These are phyloP conservation scores for Meredithiella fracta DNA, from an alignment of 2,329 filamentous ascomycete genomes.

Conservation along the genomic window DNA sequence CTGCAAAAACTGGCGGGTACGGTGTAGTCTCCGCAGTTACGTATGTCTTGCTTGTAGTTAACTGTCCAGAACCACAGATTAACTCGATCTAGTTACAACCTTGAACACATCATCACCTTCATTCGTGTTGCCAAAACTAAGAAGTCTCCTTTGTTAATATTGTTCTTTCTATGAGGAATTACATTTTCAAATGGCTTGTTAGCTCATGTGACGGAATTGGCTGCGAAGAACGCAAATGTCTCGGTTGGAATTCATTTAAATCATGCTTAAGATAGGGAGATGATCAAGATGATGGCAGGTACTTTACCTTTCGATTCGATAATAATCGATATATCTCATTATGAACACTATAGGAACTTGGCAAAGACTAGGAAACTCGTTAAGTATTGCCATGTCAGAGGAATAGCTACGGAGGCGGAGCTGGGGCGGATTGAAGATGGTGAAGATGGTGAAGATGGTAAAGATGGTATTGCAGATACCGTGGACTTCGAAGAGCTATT, in stretches of 20 bases:
- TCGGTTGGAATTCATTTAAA: slow-evolving; percentile 49
- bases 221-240: slow-evolving; percentile 37
- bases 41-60: neutral
- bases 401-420: slow-evolving; percentile 53
- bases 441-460: slow-evolving; percentile 48
- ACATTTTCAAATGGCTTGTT: slow-evolving; percentile 1
- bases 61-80: neutral
- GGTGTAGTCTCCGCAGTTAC: slow-evolving; percentile 38
- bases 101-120: slow-evolving; percentile 53
- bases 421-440: slow-evolving; percentile 46
- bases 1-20: slow-evolving; percentile 37
- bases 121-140: slow-evolving; percentile 52
- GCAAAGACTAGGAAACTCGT: slow-evolving; percentile 44
- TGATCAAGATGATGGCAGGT: slow-evolving; percentile 39
- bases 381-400: slow-evolving; percentile 41
- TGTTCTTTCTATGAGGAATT: slow-evolving; percentile 48
- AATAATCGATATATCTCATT: slow-evolving; percentile 65
- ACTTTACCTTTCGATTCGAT: slow-evolving; percentile 49
- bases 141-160: slow-evolving; percentile 48
- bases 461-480: slow-evolving; percentile 55
- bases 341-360: slow-evolving; percentile 55
- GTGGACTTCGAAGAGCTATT: slow-evolving; percentile 31
- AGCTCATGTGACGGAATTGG: slow-evolving; percentile 32
- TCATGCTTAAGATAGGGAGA: slow-evolving; percentile 44
- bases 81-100: slow-evolving; percentile 31